Conservation (phyloP, 352 stramenopile species). For the Pythium aquatile region DNA sequence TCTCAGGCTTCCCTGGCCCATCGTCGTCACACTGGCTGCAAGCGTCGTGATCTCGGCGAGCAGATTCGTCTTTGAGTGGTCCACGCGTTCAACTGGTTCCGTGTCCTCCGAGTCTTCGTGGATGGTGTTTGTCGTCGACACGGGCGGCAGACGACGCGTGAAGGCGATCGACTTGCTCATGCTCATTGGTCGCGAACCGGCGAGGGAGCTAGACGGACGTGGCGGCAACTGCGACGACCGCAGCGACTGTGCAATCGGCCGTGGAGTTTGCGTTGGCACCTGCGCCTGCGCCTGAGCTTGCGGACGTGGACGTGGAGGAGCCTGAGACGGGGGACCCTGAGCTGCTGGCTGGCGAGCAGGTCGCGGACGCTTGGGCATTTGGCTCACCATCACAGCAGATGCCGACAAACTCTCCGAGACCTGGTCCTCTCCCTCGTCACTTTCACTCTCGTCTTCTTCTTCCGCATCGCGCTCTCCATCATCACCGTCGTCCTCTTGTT, state of each 20-base stretch:
- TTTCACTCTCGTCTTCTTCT: slow-evolving; percentile 26
- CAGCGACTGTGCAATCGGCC: slow-evolving; percentile 17
- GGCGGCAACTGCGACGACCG: slow-evolving; percentile 36
- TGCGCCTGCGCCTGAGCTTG: background rate
- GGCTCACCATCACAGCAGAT: slow-evolving; percentile 30
- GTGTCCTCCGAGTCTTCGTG: slow-evolving; percentile 47
- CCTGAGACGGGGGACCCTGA: slow-evolving; percentile 4
- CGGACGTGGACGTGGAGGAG: slow-evolving; percentile 1
- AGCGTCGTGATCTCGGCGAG: slow-evolving; percentile 83
- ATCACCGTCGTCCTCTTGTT: slow-evolving; percentile 30
- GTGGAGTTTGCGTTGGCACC: background rate
- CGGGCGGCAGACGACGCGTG: slow-evolving; percentile 28
- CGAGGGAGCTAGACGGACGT: slow-evolving; percentile 52
- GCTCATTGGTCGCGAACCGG: slow-evolving; percentile 55
- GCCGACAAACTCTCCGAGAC: slow-evolving; percentile 28
- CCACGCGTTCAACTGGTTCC: slow-evolving; percentile 59
- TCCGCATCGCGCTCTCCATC: slow-evolving; percentile 28
- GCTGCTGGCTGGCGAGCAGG: slow-evolving; percentile 15
- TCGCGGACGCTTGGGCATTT: slow-evolving; percentile 26
- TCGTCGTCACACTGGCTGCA: slow-evolving; percentile 74
- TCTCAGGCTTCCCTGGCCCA: slow-evolving; percentile 66
- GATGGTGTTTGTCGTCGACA: slow-evolving; percentile 21
- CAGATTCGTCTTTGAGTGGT: slow-evolving; percentile 70
- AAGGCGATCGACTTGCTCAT: slow-evolving; percentile 83
- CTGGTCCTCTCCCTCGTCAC: slow-evolving; percentile 26